Conservation (phyloP, 306 rosid species). For the Trifolium subterraneum region DNA sequence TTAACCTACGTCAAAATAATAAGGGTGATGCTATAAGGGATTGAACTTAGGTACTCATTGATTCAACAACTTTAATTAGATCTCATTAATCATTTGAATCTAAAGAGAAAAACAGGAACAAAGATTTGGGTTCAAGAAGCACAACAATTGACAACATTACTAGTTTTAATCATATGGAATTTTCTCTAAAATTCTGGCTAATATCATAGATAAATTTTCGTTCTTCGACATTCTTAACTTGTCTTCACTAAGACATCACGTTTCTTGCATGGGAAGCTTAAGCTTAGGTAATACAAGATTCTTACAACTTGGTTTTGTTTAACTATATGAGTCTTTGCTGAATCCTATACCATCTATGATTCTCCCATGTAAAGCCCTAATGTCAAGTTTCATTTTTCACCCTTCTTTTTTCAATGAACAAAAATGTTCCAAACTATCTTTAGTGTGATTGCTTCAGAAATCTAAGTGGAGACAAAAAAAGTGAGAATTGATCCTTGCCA, state of each 20-base stretch:
- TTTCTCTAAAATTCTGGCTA: not conserved
- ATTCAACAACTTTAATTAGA: too few relatives aligned
- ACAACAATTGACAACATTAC: not conserved
- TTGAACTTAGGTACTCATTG: too few relatives aligned
- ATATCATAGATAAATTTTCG: conserved; percentile 1
- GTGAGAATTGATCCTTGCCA: conserved; percentile 61
- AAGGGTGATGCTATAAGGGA: too few relatives aligned
- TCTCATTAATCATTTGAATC: too few relatives aligned
- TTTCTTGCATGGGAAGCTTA: conserved; percentile 32
- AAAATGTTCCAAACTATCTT: not conserved
- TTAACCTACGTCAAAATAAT: too few relatives aligned
- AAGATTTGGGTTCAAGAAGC: not conserved
- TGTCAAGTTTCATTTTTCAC: not conserved
- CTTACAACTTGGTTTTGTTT: conserved; percentile 9
- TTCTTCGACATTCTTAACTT: conserved; percentile 35
- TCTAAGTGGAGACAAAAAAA: conserved; percentile 22
- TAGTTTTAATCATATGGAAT: not conserved
- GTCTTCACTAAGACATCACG: conserved; percentile 36
- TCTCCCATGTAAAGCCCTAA: not conserved
- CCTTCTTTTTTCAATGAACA: not conserved
- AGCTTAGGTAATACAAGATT: conserved; percentile 20
- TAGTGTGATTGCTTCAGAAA: not conserved
- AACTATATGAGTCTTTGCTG: conserved; percentile 13
- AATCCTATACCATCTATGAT: conserved; percentile 39
- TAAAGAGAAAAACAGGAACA: not conserved